Evolutionary conservation across 2,329 filamentous ascomycete genomes (phyloP).

Genomic region (Geosmithia putterillii): DNA sequence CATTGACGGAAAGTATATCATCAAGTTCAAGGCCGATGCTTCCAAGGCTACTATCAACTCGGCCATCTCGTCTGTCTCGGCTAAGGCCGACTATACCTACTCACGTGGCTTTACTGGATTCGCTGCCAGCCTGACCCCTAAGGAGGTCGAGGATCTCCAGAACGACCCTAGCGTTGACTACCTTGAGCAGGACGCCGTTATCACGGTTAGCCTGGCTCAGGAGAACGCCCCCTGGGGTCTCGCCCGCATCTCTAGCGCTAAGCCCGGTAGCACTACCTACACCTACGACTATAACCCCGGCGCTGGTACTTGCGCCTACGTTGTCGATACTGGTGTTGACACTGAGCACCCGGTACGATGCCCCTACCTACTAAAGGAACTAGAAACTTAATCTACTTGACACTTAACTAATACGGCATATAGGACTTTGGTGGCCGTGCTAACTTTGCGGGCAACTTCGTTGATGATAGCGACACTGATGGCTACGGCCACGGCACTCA

Average conservation of each 20-base stretch:
- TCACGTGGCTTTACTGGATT: slow-evolving; percentile 14
- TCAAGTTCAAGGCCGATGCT: slow-evolving; percentile 18
- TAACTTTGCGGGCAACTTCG: slow-evolving; percentile 23
- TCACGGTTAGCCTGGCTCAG: slow-evolving; percentile 40
- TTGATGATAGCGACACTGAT: slow-evolving; percentile 21
- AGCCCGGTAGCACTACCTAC: slow-evolving; percentile 15
- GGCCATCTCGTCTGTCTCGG: slow-evolving; percentile 14
- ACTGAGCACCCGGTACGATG: slow-evolving; percentile 18
- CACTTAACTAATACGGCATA: slow-evolving; percentile 2
- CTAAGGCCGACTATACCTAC: slow-evolving; percentile 19
- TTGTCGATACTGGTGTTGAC: slow-evolving; percentile 31
- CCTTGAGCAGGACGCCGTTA: slow-evolving; percentile 25
- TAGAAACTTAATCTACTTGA: neutral
- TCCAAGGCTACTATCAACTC: slow-evolving; percentile 9
- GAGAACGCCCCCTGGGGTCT: slow-evolving; percentile 25
- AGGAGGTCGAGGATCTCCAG: slow-evolving; percentile 13
- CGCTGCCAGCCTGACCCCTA: slow-evolving; percentile 10
- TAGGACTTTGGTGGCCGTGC: slow-evolving; percentile 29
- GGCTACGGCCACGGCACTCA: slow-evolving; percentile 35
- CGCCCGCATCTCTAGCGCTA: slow-evolving; percentile 20
- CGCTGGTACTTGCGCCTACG: slow-evolving; percentile 26
- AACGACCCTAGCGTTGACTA: slow-evolving; percentile 18
- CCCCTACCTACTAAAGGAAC: neutral
- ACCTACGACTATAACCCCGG: slow-evolving; percentile 24
- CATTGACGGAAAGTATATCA: slow-evolving; percentile 23